Evolutionary conservation across 257 asterid genomes (phyloP), one percentile per base, ranked within the genome.

Genomic region (Nicotiana undulata): DNA sequence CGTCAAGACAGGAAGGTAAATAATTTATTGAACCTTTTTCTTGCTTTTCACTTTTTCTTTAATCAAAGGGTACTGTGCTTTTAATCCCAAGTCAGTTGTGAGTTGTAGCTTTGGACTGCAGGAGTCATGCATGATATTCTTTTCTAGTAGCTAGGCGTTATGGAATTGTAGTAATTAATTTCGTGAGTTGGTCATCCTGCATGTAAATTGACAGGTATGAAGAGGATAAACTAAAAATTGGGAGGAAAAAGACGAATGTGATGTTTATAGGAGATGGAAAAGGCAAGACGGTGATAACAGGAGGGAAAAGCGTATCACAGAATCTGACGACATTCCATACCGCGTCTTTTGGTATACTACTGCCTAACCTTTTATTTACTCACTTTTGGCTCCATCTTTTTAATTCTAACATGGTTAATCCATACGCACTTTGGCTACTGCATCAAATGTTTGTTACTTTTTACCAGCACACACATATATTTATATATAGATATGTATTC

Each of bases 251-350:
- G 84, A 90, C 97, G 4, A 94, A 96, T 63, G 4, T 96, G 20
- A 96, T 96, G 98, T 87, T 96, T 58, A 85, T 96, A 0, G 99
- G 99, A 34, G 99, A 96, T 32, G 99, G 99, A 1, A 94, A 90
- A 91, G 94, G 94, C 85, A 89, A 81, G 80, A 96, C 99, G 63
- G 88, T 96, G 67, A 96, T 96, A 87, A 56, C 98, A 0, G 98
- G 99, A 17, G 95, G 90, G 3, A 92, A 87, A 72, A 96, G 95
- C 83, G 86, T 94, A 3, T 87, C 81, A 28, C 92, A 91, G 10
- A 85, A 90, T n/a, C 61, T 91, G 51, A 96, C 99, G 15, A 96
- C 99, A 18, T 96, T 96, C 82, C 98, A 88, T 65, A 94, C 99
- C 6, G 98, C 99, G 0, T 40, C 97, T 26, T 96, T 96, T 49